Evolutionary conservation across 192 early-diverging fungal genomes (phyloP).

Genomic region (Mortierella hygrophila): DNA sequence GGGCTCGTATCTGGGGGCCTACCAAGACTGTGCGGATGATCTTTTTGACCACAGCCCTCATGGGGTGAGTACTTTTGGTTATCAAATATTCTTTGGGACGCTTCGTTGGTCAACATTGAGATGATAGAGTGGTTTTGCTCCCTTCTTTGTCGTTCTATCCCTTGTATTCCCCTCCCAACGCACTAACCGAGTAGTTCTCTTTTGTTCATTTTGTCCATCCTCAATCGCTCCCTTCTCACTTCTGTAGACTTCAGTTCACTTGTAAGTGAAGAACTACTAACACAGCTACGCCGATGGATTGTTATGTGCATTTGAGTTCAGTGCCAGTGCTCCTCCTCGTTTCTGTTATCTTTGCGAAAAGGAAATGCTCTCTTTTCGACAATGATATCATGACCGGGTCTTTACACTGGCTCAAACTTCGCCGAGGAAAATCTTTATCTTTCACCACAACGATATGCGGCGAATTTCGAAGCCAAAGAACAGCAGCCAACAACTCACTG

Average conservation of each 20-base stretch:
- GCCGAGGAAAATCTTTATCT: neutral
- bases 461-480: neutral
- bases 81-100: neutral
- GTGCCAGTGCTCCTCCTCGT: neutral
- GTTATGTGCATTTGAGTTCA: neutral
- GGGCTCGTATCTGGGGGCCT: slow-evolving; percentile 53
- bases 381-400: slow-evolving; percentile 30
- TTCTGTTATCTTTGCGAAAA: neutral
- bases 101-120: neutral
- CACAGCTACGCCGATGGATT: neutral
- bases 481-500: neutral
- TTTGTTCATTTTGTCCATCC: neutral
- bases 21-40: slow-evolving; percentile 62
- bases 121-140: neutral
- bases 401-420: neutral
- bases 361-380: neutral
- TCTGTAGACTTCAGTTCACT: slow-evolving; percentile 70
- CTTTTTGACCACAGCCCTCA: slow-evolving; percentile 66
- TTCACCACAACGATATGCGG: neutral
- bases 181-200: neutral
- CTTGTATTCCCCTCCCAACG: neutral
- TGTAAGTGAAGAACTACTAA: slow-evolving; percentile 57
- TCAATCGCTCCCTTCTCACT: neutral
- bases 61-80: slow-evolving; percentile 55
- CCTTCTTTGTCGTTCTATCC: neutral